These are phyloP conservation scores for Drechslerella dactyloides DNA, from an alignment of 2,329 filamentous ascomycete species.

Conservation along the genomic window DNA sequence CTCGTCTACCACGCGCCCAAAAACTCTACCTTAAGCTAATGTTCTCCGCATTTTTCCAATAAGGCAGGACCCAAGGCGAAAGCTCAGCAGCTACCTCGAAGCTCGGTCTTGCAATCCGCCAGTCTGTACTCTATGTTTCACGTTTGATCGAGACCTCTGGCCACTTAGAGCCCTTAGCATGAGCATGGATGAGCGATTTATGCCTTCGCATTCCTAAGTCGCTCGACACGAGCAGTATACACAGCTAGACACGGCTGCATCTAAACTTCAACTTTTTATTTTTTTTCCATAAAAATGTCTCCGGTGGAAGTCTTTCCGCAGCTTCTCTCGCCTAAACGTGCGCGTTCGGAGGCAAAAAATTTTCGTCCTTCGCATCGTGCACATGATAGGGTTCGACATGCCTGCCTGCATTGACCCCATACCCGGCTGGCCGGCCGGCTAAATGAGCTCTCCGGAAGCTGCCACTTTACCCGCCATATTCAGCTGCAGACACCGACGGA, in stretches of 20 bases:
- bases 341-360: background rate
- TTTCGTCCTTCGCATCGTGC: conserved; percentile 10
- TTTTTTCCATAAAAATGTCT: conserved; percentile 47
- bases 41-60: conserved; percentile 24
- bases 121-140: conserved; percentile 42
- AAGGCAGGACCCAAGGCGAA: conserved; percentile 8
- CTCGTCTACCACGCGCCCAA: conserved; percentile 5
- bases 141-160: conserved; percentile 2
- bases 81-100: conserved; percentile 7
- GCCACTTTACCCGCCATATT: background rate
- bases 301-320: conserved; percentile 43
- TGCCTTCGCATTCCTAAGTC: conserved; percentile 15
- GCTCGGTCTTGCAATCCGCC: conserved; percentile 35
- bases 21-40: conserved; percentile 10
- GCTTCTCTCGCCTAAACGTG: conserved; percentile 2
- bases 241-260: too few species aligned
- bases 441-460: conserved; percentile 47
- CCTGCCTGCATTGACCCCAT: conserved; percentile 42
- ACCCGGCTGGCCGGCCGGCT: conserved; percentile 43
- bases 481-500: background rate
- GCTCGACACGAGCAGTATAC: background rate
- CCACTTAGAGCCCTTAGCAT: background rate
- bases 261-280: background rate
- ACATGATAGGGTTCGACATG: conserved; percentile 40
- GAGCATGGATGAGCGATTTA: conserved; percentile 37